Evolutionary conservation across 371 early-diverging fungal species (phyloP), one percentile per base, ranked within the genome.

Genomic region (Rhizopus microsporus): DNA sequence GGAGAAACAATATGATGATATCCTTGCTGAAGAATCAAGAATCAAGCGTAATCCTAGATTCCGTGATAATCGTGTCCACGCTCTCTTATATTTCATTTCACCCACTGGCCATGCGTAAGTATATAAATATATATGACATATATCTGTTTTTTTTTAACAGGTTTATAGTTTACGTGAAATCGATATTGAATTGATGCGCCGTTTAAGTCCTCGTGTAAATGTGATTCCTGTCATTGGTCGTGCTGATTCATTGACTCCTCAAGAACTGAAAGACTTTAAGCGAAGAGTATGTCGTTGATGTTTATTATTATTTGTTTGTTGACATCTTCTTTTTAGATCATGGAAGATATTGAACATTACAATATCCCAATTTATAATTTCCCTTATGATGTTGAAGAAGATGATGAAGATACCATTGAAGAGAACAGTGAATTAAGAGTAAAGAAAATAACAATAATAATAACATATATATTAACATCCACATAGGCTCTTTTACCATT

Each of bases 31-130:
- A 74, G 98, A 99, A 68, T 89, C 89, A 38, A 74, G 93, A 59
- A 91, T 93, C 70, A 88, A 97, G 80, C 92, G 99, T 73, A 98
- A 97, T 72, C 93, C 96, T 52, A 91, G 96, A 60, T 95, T 94
- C 85, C 92, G 92, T 65, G 99, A 98, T 77, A 92, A 93, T 77
- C 90, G 98, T 50, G 90, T 99, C 34, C 99, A 99, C 73, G 95
- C 93, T 3, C 87, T 97, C 15, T 80, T 99, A 40, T 99, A 99
- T 80, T 99, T 98, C 67, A 95, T 99, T 60, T 85, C 92, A 9
- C 98, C 99, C 17, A 96, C 98, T 12, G 99, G 98, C 30, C 98
- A 98, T 83, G 88, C 84, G 87, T 85, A 83, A 72, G 65, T 56
- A 4, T 39, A 5, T 40, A 39, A 43, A 9, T 7, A 43, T 13